Base-by-base conservation (phyloP, 805 yeast species). In the Zygosaccharomyces bailii region DNA sequence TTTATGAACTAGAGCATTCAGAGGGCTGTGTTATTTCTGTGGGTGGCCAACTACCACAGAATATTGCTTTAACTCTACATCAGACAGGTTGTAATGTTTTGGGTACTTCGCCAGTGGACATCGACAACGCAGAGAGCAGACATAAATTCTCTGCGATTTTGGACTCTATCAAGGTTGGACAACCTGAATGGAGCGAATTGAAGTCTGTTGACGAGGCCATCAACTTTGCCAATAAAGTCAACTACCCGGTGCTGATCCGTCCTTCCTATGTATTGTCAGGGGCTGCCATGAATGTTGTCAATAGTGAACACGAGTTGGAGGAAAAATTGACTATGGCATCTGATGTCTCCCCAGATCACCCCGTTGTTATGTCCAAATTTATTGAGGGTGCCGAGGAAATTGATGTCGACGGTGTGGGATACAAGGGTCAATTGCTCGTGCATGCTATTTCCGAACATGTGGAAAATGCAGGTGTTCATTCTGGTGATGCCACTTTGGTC, bases 11-110 rank as follows among this genome's bases (percentile, higher is more conserved):
- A 59, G 99, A 91, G 72, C 70, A 76, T 48, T 80, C 98, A 27
- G 75, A 79, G 56, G 98, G 97, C 54, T 95, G 90, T 54, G 90
- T 91, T 55, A 95, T 93, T 44, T 84, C 95, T 46, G 96, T 91
- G 56, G 99, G 99, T 66, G 99, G 99, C 58, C 99, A 91, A 75
- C 75, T 90, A 53, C 96, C 99, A 39, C 97, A 91, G 72, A 91
- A 93, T 74, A 93, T 93, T 67, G 99, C 98, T 4, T 75, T 93
- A 57, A 69, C 76, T 48, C 75, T 91, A 57, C 95, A 87, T 71
- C 69, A 73, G 36, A 76, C 84, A 53, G 93, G 93, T 51, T 95
- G 96, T 56, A 81, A 84, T 46, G 87, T 91, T 36, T 74, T 93
- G 51, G 99, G 99, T 65, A 91, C 99, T 39, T 75, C 85, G 65